These are phyloP conservation scores for Phaeotremella fagi DNA, from an alignment of 768 basidiomycete genomes.

Conservation along the genomic window DNA sequence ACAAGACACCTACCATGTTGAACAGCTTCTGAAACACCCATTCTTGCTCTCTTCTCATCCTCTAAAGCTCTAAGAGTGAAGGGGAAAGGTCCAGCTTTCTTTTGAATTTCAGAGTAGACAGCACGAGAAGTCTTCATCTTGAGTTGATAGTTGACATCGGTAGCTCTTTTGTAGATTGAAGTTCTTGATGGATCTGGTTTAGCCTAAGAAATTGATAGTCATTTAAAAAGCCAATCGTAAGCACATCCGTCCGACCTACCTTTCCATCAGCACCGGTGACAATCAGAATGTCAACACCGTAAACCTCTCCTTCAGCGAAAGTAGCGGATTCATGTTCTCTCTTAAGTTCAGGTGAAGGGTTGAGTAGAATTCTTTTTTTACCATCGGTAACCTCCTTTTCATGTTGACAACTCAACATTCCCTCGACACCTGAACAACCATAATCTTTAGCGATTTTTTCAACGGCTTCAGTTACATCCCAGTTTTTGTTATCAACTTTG, in stretches of 20 bases:
- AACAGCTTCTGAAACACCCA: slow-evolving; percentile 93
- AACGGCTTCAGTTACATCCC: slow-evolving; percentile 84
- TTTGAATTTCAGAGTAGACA: slow-evolving; percentile 96
- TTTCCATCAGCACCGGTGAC: slow-evolving; percentile 73
- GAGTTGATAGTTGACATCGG: slow-evolving; percentile 75
- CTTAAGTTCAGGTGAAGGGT: slow-evolving; percentile 77
- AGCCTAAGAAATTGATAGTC: slow-evolving; percentile 57
- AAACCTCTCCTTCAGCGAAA: slow-evolving; percentile 91
- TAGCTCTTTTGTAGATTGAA: slow-evolving; percentile 86
- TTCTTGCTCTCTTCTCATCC: slow-evolving; percentile 90
- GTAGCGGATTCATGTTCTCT: slow-evolving; percentile 76
- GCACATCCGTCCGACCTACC: too few species aligned
- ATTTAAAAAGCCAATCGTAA: slow-evolving; percentile 1
- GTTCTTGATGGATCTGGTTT: slow-evolving; percentile 84
- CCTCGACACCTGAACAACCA: slow-evolving; percentile 90
- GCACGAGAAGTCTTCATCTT: slow-evolving; percentile 96
- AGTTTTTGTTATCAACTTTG: slow-evolving; percentile 92
- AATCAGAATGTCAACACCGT: slow-evolving; percentile 77
- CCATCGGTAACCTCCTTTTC: slow-evolving; percentile 91
- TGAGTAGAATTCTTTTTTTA: slow-evolving; percentile 89
- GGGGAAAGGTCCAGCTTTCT: slow-evolving; percentile 95
- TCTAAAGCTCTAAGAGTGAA: slow-evolving; percentile 92
- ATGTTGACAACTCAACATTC: slow-evolving; percentile 93
- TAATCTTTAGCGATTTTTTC: slow-evolving; percentile 60
- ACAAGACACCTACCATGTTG: slow-evolving; percentile 60